Evolutionary conservation across 148 eudicot species (phyloP).

Genomic region (Fallopia convolvulus): DNA sequence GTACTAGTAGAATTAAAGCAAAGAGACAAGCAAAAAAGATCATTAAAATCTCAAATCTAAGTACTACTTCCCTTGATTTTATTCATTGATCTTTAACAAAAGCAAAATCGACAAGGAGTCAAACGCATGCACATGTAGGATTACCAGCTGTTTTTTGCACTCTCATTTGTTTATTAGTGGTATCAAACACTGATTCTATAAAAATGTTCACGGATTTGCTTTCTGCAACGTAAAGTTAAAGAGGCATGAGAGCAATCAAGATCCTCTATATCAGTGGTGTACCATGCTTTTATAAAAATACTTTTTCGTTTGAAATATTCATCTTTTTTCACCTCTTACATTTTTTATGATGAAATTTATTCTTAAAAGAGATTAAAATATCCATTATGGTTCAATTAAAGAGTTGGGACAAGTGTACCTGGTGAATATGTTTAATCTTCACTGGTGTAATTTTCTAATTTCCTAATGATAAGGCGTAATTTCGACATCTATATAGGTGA

Average conservation of each 20-base stretch:
- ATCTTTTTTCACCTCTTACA: background rate
- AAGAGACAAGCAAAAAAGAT: background rate
- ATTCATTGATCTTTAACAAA: background rate
- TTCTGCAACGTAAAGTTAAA: background rate
- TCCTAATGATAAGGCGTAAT: background rate
- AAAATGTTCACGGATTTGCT: background rate
- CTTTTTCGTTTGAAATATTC: background rate
- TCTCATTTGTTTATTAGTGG: background rate
- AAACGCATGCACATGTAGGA: background rate
- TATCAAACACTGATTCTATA: background rate
- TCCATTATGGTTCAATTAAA: background rate
- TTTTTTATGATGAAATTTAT: background rate
- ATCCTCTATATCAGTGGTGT: background rate
- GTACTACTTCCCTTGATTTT: background rate
- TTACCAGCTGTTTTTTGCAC: background rate
- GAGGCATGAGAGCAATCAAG: background rate
- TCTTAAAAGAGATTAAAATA: background rate
- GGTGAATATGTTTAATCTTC: background rate
- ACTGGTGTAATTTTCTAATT: background rate
- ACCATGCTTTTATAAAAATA: background rate
- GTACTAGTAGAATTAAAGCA: constrained; percentile 2
- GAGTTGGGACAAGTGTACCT: background rate
- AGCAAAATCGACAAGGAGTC: background rate
- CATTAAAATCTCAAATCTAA: background rate
- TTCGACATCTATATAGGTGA: background rate